phyloP scores from a whole-genome alignment of 805 yeast genomes.

The Starmerella scarabaei region DNA sequence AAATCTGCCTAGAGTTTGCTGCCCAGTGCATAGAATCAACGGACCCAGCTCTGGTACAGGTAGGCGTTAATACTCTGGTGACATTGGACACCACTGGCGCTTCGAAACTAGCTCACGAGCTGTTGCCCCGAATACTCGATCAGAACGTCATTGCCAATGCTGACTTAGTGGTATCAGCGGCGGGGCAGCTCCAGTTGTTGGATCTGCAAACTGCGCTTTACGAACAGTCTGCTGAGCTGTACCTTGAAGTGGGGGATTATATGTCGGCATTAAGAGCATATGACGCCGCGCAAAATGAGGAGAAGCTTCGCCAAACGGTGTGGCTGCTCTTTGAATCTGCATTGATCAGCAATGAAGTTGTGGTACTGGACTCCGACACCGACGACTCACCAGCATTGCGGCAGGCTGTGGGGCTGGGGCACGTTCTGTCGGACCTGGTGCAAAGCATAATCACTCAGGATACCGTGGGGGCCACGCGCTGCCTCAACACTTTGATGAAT shows the following conservation, averaged over 20 bases:
- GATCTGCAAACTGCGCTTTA: conserved; percentile 9
- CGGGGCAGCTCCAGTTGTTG: conserved; percentile 12
- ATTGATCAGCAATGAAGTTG: neutral
- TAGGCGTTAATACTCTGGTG: conserved; percentile 14
- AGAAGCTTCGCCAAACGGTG: conserved; percentile 2
- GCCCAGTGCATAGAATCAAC: conserved; percentile 2
- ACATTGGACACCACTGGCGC: conserved; percentile 16
- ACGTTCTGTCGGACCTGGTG: neutral
- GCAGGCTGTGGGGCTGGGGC: neutral
- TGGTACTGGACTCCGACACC: neutral
- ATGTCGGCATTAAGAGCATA: neutral
- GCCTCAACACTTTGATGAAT: conserved; percentile 3
- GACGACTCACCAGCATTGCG: neutral
- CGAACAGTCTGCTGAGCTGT: conserved; percentile 10
- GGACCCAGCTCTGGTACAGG: conserved; percentile 5
- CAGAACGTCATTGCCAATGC: conserved; percentile 5
- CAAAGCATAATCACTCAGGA: neutral
- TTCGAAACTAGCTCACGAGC: conserved; percentile 4
- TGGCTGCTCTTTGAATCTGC: conserved; percentile 15
- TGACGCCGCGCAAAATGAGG: conserved; percentile 12
- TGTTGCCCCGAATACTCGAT: conserved; percentile 15
- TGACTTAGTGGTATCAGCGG: conserved; percentile 7
- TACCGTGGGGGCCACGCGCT: neutral
- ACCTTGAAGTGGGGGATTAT: neutral
- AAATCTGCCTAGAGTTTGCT: conserved; percentile 15